Percentiles rank a stretch among this genome's conserved stretches.
These are phyloP conservation scores for Ligustrum vulgare DNA, from an alignment of 257 asterid genomes.

Conservation along the genomic window DNA sequence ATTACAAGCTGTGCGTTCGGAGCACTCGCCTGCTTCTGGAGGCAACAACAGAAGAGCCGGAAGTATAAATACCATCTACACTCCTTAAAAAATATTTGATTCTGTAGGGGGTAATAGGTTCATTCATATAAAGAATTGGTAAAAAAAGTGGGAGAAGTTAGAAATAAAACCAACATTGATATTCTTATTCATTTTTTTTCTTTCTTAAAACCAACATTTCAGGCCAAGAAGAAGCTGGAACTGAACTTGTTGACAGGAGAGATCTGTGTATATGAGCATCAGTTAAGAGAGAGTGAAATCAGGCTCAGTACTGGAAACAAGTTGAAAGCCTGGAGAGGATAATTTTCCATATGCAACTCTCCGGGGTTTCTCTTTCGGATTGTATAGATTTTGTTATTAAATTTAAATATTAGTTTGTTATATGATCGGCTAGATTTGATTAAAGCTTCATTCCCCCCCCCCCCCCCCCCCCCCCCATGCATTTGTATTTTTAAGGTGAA, in stretches of 20 bases:
- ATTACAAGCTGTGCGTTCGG: conserved; percentile 97
- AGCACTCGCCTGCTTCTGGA: conserved; percentile 94
- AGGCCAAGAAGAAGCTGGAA: conserved; percentile 94
- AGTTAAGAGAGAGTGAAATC: conserved; percentile 23
- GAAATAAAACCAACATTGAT: conserved; percentile 30
- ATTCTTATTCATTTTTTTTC: conserved; percentile 40
- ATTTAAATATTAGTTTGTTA: neutral
- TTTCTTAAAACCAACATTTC: conserved; percentile 50
- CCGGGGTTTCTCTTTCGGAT: conserved; percentile 17
- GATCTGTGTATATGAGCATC: conserved; percentile 24
- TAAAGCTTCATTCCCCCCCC: neutral
- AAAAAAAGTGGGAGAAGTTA: conserved; percentile 3
- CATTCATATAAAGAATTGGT: conserved; percentile 1
- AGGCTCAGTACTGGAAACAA: conserved; percentile 15
- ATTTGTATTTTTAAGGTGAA: neutral
- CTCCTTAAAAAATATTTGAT: conserved; percentile 75
- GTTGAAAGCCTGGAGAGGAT: conserved; percentile 21
- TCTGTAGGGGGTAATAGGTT: conserved; percentile 21
- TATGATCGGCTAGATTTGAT: neutral
- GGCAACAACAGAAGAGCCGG: conserved; percentile 88
- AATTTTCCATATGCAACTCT: neutral
- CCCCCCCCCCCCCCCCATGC: no score
- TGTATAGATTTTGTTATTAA: conserved; percentile 27
- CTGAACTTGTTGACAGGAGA: conserved; percentile 42
- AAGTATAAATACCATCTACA: conserved; percentile 81